These are phyloP conservation scores for Kalmanozyma brasiliensis DNA, from an alignment of 1,284 basidiomycete genomes.

Conservation along the genomic window DNA sequence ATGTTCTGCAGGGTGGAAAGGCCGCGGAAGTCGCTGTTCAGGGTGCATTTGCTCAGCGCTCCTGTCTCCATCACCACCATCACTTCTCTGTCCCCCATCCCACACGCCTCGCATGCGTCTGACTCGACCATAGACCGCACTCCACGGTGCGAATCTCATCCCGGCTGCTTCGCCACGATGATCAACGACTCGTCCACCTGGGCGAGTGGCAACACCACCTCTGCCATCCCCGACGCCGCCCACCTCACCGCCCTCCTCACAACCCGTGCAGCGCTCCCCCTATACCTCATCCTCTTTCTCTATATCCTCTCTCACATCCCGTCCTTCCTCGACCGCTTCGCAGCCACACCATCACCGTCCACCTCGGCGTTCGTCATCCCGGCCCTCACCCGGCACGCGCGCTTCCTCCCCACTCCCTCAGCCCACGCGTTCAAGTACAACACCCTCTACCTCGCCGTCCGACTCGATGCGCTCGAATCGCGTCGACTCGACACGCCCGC, in stretches of 20 bases:
- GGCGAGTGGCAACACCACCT: neutral
- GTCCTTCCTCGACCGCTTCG: conserved; percentile 17
- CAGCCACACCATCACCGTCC: neutral
- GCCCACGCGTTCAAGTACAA: conserved; percentile 76
- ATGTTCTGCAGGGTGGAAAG: neutral
- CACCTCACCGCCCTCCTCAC: neutral
- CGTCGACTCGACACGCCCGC: conserved; percentile 72
- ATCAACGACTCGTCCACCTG: too few relatives aligned
- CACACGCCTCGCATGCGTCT: too few relatives aligned
- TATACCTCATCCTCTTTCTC: conserved; percentile 18
- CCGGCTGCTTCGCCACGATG: too few relatives aligned
- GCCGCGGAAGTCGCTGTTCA: too few relatives aligned
- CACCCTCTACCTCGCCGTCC: conserved; percentile 74
- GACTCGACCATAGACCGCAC: too few relatives aligned
- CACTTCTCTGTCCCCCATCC: too few relatives aligned
- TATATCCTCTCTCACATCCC: conserved; percentile 7
- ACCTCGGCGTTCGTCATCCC: conserved; percentile 43
- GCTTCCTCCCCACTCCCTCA: conserved; percentile 73
- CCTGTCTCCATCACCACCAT: too few relatives aligned
- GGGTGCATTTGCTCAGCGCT: too few relatives aligned
- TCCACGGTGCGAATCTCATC: too few relatives aligned
- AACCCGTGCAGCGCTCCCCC: conserved; percentile 6
- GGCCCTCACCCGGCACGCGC: conserved; percentile 71
- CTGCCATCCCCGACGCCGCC: neutral
- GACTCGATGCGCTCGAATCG: conserved; percentile 74